Conservation (phyloP, 2,329 filamentous ascomycete genomes). For the Cladosporium sp. region DNA sequence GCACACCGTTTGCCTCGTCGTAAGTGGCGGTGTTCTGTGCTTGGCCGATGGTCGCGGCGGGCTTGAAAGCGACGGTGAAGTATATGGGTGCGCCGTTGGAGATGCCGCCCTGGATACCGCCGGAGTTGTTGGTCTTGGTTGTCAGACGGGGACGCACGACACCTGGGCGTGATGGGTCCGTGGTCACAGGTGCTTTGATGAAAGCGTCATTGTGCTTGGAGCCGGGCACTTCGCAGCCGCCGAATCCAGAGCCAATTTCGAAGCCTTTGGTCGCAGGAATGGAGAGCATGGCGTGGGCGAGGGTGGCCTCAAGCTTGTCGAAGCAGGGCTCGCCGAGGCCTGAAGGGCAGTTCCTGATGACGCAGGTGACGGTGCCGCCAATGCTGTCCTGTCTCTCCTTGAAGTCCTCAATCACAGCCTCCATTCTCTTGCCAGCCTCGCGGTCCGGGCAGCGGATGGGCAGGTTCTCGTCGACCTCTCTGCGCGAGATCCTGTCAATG, state of each 20-base stretch:
- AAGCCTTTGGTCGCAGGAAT: constrained; percentile 96
- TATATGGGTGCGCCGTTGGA: constrained; percentile 90
- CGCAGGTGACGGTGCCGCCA: constrained; percentile 89
- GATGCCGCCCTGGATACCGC: constrained; percentile 93
- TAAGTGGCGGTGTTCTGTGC: constrained; percentile 81
- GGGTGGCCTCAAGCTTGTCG: constrained; percentile 87
- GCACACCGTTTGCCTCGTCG: constrained; percentile 67
- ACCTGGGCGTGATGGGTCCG: constrained; percentile 34
- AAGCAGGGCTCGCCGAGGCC: constrained; percentile 93
- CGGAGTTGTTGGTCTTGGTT: constrained; percentile 91
- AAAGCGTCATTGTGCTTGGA: constrained; percentile 92
- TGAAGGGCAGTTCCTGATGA: constrained; percentile 78
- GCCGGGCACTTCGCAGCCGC: constrained; percentile 77
- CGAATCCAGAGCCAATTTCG: constrained; percentile 90
- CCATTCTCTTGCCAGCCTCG: constrained; percentile 66
- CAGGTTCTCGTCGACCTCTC: constrained; percentile 75
- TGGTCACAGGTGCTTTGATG: constrained; percentile 51
- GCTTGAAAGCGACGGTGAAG: constrained; percentile 94
- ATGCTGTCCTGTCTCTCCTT: constrained; percentile 80
- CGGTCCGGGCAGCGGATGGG: constrained; percentile 81
- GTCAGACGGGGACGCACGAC: constrained; percentile 60
- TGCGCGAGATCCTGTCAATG: constrained; percentile 66
- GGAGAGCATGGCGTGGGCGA: constrained; percentile 90
- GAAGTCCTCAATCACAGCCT: constrained; percentile 70
- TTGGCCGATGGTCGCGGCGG: constrained; percentile 86